Conservation (phyloP, 495 filamentous ascomycete genomes). For the Penicillium diatomitis region DNA sequence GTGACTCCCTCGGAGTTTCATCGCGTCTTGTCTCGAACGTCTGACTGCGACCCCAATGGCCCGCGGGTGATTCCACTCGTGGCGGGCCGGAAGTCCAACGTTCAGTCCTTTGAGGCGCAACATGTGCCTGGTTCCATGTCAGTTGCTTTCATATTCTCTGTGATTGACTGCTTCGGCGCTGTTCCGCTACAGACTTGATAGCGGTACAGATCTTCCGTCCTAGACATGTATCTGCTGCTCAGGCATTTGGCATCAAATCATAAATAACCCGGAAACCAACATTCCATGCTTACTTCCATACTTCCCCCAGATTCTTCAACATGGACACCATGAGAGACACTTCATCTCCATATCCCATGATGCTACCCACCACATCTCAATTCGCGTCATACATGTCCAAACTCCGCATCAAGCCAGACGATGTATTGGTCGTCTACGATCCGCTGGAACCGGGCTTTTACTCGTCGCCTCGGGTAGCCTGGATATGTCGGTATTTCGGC, state of each 20-base stretch:
- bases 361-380: slow-evolving; percentile 16
- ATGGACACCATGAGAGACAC: slow-evolving; percentile 19
- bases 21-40: neutral
- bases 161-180: no score
- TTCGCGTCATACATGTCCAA: slow-evolving; percentile 14
- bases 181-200: no score
- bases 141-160: neutral
- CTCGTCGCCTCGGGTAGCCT: slow-evolving; percentile 23
- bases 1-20: neutral
- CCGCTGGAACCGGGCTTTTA: slow-evolving; percentile 20
- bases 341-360: slow-evolving; percentile 19
- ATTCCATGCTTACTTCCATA: neutral
- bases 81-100: neutral
- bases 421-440: slow-evolving; percentile 27
- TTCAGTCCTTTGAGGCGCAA: slow-evolving; percentile 8
- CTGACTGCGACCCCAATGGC: neutral
- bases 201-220: no score
- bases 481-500: slow-evolving; percentile 20
- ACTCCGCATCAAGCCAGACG: slow-evolving; percentile 16
- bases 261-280: neutral
- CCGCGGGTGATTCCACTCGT: neutral
- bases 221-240: no score
- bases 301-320: slow-evolving; percentile 19
- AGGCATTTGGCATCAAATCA: neutral
- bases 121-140: slow-evolving; percentile 26